Percentiles rank a stretch among this genome's conserved stretches.
Evolutionary conservation across 306 rosid genomes (phyloP).

Genomic region (Vigna unguiculata): DNA sequence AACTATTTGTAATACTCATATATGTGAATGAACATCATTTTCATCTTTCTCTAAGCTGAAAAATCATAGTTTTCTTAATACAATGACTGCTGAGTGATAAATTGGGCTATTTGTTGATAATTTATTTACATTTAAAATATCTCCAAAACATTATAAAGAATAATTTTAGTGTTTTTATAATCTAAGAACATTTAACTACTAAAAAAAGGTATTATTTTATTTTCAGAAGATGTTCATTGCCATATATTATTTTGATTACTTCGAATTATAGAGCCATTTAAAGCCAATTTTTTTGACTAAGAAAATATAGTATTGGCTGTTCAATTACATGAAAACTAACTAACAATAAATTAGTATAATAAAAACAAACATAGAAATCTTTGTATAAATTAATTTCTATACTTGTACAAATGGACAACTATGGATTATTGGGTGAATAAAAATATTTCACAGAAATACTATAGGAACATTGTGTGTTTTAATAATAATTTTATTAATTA

Average conservation of each 20-base stretch:
- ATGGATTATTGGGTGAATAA: not conserved
- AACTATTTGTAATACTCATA: not conserved
- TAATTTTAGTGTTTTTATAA: not conserved
- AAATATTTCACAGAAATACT: not conserved
- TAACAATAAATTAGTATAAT: not conserved
- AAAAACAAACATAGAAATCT: not conserved
- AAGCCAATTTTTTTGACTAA: not conserved
- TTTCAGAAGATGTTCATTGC: not conserved
- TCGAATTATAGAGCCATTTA: not conserved
- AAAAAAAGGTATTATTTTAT: not conserved
- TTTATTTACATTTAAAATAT: not conserved
- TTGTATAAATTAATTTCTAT: not conserved
- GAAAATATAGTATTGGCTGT: not conserved
- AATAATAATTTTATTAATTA: no score
- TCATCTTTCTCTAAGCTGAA: not conserved
- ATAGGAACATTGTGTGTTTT: not conserved
- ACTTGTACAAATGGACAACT: not conserved
- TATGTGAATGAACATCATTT: not conserved
- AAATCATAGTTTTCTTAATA: not conserved
- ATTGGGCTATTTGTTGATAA: not conserved
- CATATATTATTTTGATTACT: not conserved
- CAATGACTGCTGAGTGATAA: not conserved
- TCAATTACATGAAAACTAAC: not conserved
- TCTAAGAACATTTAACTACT: not conserved
- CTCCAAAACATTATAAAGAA: not conserved